phyloP scores from a whole-genome alignment of 805 yeast species.

The Metschnikowia borealis region DNA sequence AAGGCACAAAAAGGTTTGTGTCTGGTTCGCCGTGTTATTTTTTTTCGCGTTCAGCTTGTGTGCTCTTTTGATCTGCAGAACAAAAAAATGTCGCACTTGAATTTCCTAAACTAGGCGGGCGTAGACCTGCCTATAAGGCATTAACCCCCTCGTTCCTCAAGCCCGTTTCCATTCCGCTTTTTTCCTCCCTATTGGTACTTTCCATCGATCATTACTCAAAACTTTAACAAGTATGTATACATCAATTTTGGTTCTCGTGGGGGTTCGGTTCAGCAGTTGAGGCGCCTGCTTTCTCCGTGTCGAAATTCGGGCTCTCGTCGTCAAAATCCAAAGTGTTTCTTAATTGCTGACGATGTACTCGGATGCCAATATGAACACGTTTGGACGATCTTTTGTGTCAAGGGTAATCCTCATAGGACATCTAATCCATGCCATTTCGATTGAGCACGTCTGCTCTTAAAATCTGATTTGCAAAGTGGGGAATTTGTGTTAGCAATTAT shows the following conservation, averaged over 20 bases:
- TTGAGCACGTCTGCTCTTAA: background rate
- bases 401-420: background rate
- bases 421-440: background rate
- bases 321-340: background rate
- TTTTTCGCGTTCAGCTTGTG: conserved; percentile 1
- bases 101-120: conserved; percentile 5
- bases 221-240: conserved; percentile 5
- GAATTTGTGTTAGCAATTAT: background rate
- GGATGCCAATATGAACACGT: background rate
- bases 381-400: background rate
- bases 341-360: background rate
- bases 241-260: background rate
- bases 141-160: conserved; percentile 4
- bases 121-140: background rate
- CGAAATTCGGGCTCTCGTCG: background rate
- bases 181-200: conserved; percentile 6
- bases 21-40: background rate
- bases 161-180: conserved; percentile 3
- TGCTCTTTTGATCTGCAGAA: conserved; percentile 3
- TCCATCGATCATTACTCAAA: conserved; percentile 4
- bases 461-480: background rate
- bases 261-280: background rate
- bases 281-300: background rate
- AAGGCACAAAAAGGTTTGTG: background rate
- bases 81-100: conserved; percentile 5